These are phyloP conservation scores for Phytophthora parvispora DNA, from an alignment of 352 stramenopile genomes.

Conservation along the genomic window DNA sequence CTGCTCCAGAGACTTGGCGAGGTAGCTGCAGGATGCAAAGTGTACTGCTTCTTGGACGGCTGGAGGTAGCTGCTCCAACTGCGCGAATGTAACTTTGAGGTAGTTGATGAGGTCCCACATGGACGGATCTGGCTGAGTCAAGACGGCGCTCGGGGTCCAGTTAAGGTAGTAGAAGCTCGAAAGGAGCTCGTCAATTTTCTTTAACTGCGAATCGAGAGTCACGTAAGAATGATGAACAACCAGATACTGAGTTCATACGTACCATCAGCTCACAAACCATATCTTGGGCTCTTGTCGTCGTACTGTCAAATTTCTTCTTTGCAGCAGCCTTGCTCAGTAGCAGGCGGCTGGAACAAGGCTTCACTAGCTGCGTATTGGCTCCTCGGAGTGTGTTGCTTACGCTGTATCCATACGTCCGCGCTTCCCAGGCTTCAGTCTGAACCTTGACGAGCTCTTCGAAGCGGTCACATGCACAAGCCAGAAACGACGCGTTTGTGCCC, in stretches of 20 bases:
- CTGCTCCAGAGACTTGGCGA: constrained; percentile 81
- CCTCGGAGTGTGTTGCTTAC: constrained; percentile 71
- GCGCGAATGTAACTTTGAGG: constrained; percentile 82
- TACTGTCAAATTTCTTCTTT: constrained; percentile 89
- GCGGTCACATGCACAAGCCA: constrained; percentile 73
- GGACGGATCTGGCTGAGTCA: constrained; percentile 72
- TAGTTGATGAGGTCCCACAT: constrained; percentile 91
- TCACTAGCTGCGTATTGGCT: constrained; percentile 43
- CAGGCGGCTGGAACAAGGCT: constrained; percentile 59
- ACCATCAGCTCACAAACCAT: constrained; percentile 90
- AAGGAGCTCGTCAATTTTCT: constrained; percentile 86
- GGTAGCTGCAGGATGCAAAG: constrained; percentile 84
- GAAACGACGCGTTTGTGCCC: constrained; percentile 76
- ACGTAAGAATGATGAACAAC: no score
- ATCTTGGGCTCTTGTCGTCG: constrained; percentile 80
- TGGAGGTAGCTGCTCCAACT: constrained; percentile 64
- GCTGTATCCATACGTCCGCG: constrained; percentile 74
- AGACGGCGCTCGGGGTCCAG: constrained; percentile 66
- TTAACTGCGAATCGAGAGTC: constrained; percentile 50
- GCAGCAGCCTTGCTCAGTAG: constrained; percentile 71
- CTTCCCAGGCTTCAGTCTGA: constrained; percentile 79
- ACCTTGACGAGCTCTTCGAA: constrained; percentile 74
- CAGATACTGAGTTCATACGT: constrained; percentile 3
- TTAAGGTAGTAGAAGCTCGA: constrained; percentile 85
- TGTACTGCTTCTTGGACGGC: constrained; percentile 75